These are phyloP conservation scores for Colletotrichum caudatum DNA, from an alignment of 2,329 filamentous ascomycete species.

Conservation along the genomic window DNA sequence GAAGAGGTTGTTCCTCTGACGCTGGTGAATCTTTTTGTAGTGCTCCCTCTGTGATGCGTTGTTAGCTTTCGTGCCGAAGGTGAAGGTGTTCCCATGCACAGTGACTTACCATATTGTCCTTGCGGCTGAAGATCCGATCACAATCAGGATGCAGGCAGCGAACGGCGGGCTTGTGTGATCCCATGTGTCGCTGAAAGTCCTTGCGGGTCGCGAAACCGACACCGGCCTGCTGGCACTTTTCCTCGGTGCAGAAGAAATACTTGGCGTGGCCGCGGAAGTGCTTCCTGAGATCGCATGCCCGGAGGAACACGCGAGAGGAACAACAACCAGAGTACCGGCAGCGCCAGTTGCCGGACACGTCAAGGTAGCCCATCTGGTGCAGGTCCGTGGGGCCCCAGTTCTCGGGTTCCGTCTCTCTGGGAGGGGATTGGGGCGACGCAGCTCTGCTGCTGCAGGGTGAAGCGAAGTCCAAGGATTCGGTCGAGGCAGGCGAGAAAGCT, in stretches of 20 bases:
- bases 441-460: constrained; percentile 9
- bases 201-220: constrained; percentile 36
- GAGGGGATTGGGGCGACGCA: constrained; percentile 11
- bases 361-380: constrained; percentile 34
- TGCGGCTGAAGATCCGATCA: constrained; percentile 34
- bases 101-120: constrained; percentile 34
- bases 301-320: constrained; percentile 32
- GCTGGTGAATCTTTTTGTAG: constrained; percentile 38
- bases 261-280: constrained; percentile 36
- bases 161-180: constrained; percentile 35
- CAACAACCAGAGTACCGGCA: constrained; percentile 32
- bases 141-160: constrained; percentile 32
- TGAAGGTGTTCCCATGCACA: no score
- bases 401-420: constrained; percentile 15
- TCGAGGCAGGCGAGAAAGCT: constrained; percentile 20
- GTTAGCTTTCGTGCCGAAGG: not conserved
- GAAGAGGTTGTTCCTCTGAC: constrained; percentile 27
- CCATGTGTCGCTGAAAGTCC: constrained; percentile 37
- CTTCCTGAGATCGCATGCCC: constrained; percentile 34
- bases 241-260: constrained; percentile 39
- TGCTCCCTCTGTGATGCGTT: constrained; percentile 10
- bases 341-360: constrained; percentile 35
- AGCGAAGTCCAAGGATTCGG: constrained; percentile 12
- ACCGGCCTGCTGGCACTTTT: constrained; percentile 29
- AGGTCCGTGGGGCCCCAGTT: constrained; percentile 22